Percentiles rank a stretch among this genome's conserved stretches.
These are phyloP conservation scores for Dianthus caryophyllus DNA, from an alignment of 148 eudicot species.

Conservation along the genomic window DNA sequence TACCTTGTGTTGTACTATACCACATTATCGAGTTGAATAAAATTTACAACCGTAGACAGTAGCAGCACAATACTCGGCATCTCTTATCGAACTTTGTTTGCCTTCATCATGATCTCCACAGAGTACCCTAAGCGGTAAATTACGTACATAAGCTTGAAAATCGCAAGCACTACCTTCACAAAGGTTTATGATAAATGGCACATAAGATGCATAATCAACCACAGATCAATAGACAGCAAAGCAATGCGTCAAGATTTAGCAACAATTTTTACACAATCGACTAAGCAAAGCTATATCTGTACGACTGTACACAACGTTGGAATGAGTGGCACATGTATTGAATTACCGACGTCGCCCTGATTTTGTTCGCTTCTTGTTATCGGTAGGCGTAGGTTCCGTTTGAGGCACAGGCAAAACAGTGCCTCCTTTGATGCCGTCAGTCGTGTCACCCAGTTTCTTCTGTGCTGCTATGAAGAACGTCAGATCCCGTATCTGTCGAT, in stretches of 20 bases:
- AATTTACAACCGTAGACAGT: too few species aligned
- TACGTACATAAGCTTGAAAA: constrained; percentile 31
- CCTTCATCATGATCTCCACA: constrained; percentile 12
- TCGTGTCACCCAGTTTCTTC: constrained; percentile 46
- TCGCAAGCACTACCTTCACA: constrained; percentile 16
- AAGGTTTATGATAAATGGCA: constrained; percentile 20
- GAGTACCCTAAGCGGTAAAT: constrained; percentile 20
- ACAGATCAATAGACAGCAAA: too few species aligned
- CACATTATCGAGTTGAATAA: too few species aligned
- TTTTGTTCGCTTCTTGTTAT: constrained; percentile 48
- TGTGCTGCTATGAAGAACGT: constrained; percentile 75
- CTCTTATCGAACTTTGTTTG: not conserved
- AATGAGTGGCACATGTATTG: not conserved
- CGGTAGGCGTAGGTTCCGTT: constrained; percentile 37
- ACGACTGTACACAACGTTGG: constrained; percentile 6
- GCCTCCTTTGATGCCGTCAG: constrained; percentile 68
- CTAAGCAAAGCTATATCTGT: constrained; percentile 8
- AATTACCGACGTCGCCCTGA: constrained; percentile 53
- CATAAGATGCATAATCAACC: constrained; percentile 3
- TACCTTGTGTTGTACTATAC: too few species aligned
- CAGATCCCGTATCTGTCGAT: constrained; percentile 72
- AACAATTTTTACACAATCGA: not conserved
- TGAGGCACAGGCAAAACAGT: constrained; percentile 74
- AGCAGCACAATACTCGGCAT: too few species aligned
- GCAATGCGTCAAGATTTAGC: not conserved